These are phyloP conservation scores for Nadsonia starkeyi-henricii DNA, from an alignment of 1,139 yeast genomes.

Conservation along the genomic window DNA sequence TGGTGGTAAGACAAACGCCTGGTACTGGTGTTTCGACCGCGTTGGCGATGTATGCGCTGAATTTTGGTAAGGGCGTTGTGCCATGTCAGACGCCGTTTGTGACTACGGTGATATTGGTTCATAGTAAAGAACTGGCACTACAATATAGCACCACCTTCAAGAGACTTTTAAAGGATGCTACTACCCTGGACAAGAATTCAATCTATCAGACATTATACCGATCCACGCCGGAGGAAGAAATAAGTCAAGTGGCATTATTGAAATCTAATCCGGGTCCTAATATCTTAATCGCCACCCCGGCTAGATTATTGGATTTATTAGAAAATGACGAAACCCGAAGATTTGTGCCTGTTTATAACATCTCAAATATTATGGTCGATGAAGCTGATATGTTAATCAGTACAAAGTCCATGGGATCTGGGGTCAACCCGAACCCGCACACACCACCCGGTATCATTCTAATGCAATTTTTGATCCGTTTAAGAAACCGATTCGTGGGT, in stretches of 20 bases:
- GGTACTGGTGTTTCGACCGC: constrained; percentile 21
- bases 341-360: constrained; percentile 7
- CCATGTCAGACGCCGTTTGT: constrained; percentile 6
- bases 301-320: constrained; percentile 67
- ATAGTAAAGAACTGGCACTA: constrained; percentile 68
- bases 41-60: constrained; percentile 2
- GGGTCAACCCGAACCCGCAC: background rate
- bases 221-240: constrained; percentile 64
- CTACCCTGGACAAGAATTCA: constrained; percentile 31
- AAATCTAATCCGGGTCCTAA: constrained; percentile 63
- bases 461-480: constrained; percentile 2
- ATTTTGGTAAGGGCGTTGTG: background rate
- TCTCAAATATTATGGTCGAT: constrained; percentile 13
- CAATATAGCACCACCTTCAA: constrained; percentile 40
- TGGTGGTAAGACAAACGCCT: constrained; percentile 16
- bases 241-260: constrained; percentile 49
- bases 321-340: constrained; percentile 7
- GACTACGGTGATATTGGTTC: constrained; percentile 44
- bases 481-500: constrained; percentile 4
- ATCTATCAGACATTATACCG: constrained; percentile 46
- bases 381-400: constrained; percentile 6
- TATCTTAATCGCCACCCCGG: constrained; percentile 75
- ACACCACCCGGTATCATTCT: constrained; percentile 2
- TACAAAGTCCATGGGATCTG: background rate
- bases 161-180: constrained; percentile 27